Evolutionary conservation across 2,329 filamentous ascomycete genomes (phyloP), one percentile per base, ranked within the genome.

Genomic region (Cytospora chrysosperma): DNA sequence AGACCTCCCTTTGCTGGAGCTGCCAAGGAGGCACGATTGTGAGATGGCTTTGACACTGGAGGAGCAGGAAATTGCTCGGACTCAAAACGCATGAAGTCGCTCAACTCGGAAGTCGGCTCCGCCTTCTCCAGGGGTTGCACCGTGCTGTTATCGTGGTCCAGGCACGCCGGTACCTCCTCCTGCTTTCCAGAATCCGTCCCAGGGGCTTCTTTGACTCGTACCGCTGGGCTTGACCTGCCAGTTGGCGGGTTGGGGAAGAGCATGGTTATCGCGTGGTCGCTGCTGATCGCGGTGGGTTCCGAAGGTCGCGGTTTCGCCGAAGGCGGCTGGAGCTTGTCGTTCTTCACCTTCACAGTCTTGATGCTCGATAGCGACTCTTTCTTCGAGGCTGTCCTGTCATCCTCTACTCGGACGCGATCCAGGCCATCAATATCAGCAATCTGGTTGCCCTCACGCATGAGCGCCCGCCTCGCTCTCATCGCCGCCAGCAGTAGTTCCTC

Each of bases 401-500:
- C 30, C 13, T 34, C 10, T n/a, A 49, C 56, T 37, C 43, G 21
- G 5, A 21, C 52, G 9, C 43, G 27, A 32, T 32, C 57, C 49
- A 55, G 17, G 10, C 60, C 54, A 1, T 28, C 21, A 28, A 51
- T 2, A 8, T 51, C 64, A 17, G 32, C 55, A 24, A 19, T n/a
- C 52, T 61, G 59, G 21, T 49, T 37, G 3, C 76, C 78, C 65
- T 83, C 79, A 2, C 82, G 80, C 79, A 85, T 84, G n/a, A 76
- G 75, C 3, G 82, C 79, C n/a, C 83, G 77, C 75, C 85, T 85
- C 68, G 82, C 78, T 10, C 84, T 78, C 50, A 87, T 76, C 3
- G 84, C 84, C 2, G 84, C 80, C 4, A 87, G 75, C 0, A 87
- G 75, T 77, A 85, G 81, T 71, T 86, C 82, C 65, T 87, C 84